These are phyloP conservation scores for Quercus mongolica DNA, from an alignment of 306 rosid genomes.

Conservation along the genomic window DNA sequence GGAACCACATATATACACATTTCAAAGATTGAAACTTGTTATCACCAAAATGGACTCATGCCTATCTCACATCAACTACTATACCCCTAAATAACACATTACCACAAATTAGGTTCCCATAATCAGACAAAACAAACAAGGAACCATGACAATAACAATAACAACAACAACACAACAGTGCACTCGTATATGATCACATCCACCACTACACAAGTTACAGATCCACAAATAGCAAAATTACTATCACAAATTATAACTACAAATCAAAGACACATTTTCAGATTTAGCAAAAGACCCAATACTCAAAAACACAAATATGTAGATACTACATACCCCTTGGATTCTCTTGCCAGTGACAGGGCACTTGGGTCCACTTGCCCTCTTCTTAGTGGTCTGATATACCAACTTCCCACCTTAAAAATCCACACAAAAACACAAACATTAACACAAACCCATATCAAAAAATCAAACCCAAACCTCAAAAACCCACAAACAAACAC, in stretches of 20 bases:
- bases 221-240: neutral
- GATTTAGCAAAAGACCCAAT: neutral
- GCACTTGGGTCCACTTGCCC: slow-evolving; percentile 92
- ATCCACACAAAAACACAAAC: neutral
- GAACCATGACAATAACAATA: neutral
- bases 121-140: neutral
- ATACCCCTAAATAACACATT: neutral
- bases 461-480: neutral
- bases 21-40: no score
- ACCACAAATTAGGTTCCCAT: neutral
- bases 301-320: neutral
- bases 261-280: neutral
- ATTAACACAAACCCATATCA: neutral
- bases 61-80: neutral
- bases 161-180: no score
- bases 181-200: neutral
- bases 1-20: neutral
- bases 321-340: slow-evolving; percentile 61
- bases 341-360: slow-evolving; percentile 95
- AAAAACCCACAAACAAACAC: neutral
- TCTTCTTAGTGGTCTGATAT: slow-evolving; percentile 82
- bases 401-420: slow-evolving; percentile 75
- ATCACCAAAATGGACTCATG: neutral
- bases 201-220: neutral
- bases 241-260: neutral